Base-by-base conservation (phyloP, 495 filamentous ascomycete genomes). In the Xylaria sp. region DNA sequence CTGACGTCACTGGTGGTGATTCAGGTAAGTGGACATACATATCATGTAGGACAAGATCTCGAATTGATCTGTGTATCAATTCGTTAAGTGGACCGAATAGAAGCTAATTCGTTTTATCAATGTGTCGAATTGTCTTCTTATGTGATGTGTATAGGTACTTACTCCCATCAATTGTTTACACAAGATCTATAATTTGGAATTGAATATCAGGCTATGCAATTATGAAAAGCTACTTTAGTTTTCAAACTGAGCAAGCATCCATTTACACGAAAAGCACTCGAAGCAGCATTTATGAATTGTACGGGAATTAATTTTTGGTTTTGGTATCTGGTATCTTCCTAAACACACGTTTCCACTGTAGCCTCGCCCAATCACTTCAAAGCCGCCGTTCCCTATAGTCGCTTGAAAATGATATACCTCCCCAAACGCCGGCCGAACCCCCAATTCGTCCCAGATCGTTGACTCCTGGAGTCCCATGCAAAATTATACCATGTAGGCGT, bases 291-390 rank as follows among this genome's bases (percentile, higher is more conserved):
- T 24, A 14, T 15, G 12, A 53, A 53, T 53, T 26, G 0, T 6
- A 14, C 12, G 19, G 1, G 26, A 69, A 40, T 67, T 55, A 26
- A 9, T 43, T 61, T 69, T 63, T 24, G 41, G 7, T 40, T 15
- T 48, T 67, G 44, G 33, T 69, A 48, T 53, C 8, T 71, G 69
- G 69, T 66, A 71, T 66, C 69, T 71, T 71, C 43, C 24, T 64
- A 71, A 66, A 69, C 44, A 50, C 68, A 33, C 41, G 24, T 66
- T 66, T n/a, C 69, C n/a, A 29, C 50, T 33, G 59, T 41, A 57
- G 37, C 52, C 50, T 71, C 29, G n/a, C 53, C 37, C 33, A 35
- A 19, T 2, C 46, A 6, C 48, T 24, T 17, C 7, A 3, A 50
- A 8, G 62, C n/a, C 61, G 5, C 26, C 33, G 50, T 53, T 67